Evolutionary conservation across 441 rosid genomes (phyloP), one percentile per base, ranked within the genome.

Genomic region (Iberis amara): DNA sequence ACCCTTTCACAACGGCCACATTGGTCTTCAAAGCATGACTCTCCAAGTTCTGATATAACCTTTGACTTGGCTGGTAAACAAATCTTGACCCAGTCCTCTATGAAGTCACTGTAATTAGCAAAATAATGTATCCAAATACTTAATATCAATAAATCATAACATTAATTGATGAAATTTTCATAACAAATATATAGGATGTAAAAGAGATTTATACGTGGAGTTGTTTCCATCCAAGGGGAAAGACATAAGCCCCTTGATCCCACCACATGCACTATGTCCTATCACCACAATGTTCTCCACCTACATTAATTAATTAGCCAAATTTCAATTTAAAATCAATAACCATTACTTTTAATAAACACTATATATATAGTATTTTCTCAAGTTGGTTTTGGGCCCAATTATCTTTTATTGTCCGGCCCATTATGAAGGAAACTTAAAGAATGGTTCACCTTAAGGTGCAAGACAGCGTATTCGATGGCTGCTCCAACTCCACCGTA

Each of bases 201-300:
- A 10, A 18, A 18, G 21, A 53, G 32, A 24, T 24, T 18, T 12
- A 10, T 76, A 92, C 99, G 99, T 92, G 8, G 96, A 73, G 68
- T 57, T 68, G 48, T 61, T 52, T 59, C 96, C 96, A 18, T 92
- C 96, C 13, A 49, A 81, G n/a, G 89, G 71, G 82, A 88, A 82
- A 54, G 94, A 74, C 99, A 92, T 88, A 41, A 92, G 92, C 4
- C 99, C 99, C 76, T 92, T 88, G 63, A 92, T 92, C 9, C 98
- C 99, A 56, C 99, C 99, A 51, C 99, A 92, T 51, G 74, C 69
- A 45, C 96, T 92, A 82, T 92, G 98, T 4, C 98, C 98, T 36
- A 92, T 88, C 32, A 92, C 94, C 43, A 92, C 82, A 14, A 92
- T 92, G 21, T 18, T 18, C 21, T 18, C 21, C 21, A 18, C 21